Evolutionary conservation across 2,329 filamentous ascomycete genomes (phyloP), one percentile per base, ranked within the genome.

Genomic region (Colletotrichum spaethianum): DNA sequence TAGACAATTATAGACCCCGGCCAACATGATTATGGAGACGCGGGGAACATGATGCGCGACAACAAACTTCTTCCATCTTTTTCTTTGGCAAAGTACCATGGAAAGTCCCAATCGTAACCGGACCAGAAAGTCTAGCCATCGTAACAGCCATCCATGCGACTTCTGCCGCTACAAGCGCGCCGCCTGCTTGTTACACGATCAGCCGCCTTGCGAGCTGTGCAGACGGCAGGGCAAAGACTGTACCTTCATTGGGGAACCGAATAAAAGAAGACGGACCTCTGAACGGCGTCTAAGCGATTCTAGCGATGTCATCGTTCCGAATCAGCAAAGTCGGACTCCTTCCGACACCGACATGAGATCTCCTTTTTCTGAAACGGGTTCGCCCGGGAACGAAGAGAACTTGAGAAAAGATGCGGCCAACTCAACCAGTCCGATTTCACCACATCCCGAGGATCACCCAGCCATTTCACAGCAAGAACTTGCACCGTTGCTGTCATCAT

Each of bases 91-190:
- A 14, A 2, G n/a, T 23, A 71, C 38, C 56, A 71, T 71, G 68
- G 68, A 71, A 40, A 65, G 36, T n/a, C n/a, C 44, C 20, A 20
- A 42, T 9, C 56, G 36, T 9, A 55, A 3, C 20, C 63, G 56
- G 8, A 23, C 56, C 5, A 71, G 56, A n/a, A 36, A 57, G 46
- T 23, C 23, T 20, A 61, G 48, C 26, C 61, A 61, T 11, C 28
- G 68, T 23, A 71, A 67, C 16, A 40, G 68, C 40, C 68, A 62
- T 23, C 68, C 68, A 9, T 71, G 68, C 63, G 68, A 71, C 48
- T 67, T 67, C 20, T 71, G 68, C 48, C 68, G 68, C 28, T 71
- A 67, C 46, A 71, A 71, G 40, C 68, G 68, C 48, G 68, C 68
- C 12, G 68, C 68, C 40, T 71, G 68, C 44, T n/a, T 71, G 26